A percentile compares a stretch with the other conserved stretches of the same genome.
These are phyloP conservation scores for Phytophthora agathidicida DNA, from an alignment of 352 stramenopile genomes.

Conservation along the genomic window DNA sequence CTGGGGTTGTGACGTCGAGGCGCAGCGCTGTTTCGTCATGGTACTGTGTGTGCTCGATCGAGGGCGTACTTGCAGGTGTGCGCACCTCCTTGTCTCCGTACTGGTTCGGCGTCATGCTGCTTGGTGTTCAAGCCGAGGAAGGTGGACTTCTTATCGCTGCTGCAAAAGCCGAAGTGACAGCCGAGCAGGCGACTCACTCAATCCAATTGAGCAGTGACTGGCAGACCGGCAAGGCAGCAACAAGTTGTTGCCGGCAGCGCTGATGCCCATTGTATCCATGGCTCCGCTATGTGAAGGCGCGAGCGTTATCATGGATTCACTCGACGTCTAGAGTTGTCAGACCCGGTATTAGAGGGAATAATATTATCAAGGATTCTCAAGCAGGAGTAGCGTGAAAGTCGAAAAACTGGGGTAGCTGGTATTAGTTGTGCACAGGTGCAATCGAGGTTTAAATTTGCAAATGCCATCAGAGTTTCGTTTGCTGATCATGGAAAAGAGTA, in stretches of 20 bases:
- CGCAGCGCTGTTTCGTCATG: slow-evolving; percentile 18
- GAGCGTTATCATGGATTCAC: slow-evolving; percentile 16
- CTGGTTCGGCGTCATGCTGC: slow-evolving; percentile 15
- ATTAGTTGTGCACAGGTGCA: slow-evolving; percentile 10
- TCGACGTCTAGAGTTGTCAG: neutral
- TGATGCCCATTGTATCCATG: slow-evolving; percentile 20
- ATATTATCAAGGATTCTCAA: neutral
- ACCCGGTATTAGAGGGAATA: neutral
- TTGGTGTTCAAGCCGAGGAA: neutral
- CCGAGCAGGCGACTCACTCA: neutral
- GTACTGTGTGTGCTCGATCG: slow-evolving; percentile 25
- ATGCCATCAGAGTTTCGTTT: slow-evolving; percentile 1
- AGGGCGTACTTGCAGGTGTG: slow-evolving; percentile 21
- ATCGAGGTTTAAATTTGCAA: neutral
- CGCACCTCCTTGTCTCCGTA: slow-evolving; percentile 33
- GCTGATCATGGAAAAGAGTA: slow-evolving; percentile 9
- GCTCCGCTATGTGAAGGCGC: slow-evolving; percentile 7
- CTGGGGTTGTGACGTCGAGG: slow-evolving; percentile 22
- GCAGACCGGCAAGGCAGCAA: neutral
- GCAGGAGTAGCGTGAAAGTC: neutral
- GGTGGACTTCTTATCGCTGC: neutral
- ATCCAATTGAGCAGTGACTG: no score
- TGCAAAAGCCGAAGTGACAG: slow-evolving; percentile 18
- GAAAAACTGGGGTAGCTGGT: neutral
- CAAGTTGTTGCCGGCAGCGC: neutral